phyloP scores from a whole-genome alignment of 2,329 filamentous ascomycete species.

The Aspergillus latus region DNA sequence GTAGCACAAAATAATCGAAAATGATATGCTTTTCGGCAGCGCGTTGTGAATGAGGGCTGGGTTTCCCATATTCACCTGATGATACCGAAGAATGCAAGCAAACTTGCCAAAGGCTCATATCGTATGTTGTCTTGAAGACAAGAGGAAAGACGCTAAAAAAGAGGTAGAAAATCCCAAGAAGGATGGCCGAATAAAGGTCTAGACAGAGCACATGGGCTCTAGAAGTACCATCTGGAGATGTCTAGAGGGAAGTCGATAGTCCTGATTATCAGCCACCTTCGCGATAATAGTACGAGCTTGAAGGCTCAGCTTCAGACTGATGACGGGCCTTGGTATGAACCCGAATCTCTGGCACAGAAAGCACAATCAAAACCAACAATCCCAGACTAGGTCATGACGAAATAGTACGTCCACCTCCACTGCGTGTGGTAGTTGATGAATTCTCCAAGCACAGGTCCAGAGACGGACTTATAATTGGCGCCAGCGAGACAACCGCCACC shows the following conservation, averaged over 20 bases:
- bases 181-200: slow-evolving; percentile 73
- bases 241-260: slow-evolving; percentile 54
- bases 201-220: slow-evolving; percentile 81
- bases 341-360: not conserved
- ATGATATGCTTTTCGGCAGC: too few species aligned
- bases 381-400: slow-evolving; percentile 74
- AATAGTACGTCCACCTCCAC: slow-evolving; percentile 74
- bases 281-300: too few species aligned
- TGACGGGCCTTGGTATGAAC: not conserved
- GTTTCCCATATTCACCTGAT: too few species aligned
- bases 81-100: slow-evolving; percentile 27
- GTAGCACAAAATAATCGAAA: too few species aligned
- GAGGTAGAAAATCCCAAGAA: slow-evolving; percentile 38
- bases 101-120: slow-evolving; percentile 38
- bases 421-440: slow-evolving; percentile 17
- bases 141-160: slow-evolving; percentile 51
- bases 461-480: slow-evolving; percentile 17
- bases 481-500: slow-evolving; percentile 16
- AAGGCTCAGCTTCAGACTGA: accelerated
- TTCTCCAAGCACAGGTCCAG: slow-evolving; percentile 15
- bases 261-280: not conserved
- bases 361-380: not conserved
- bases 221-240: slow-evolving; percentile 76
- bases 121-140: slow-evolving; percentile 24
- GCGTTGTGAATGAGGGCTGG: too few species aligned